phyloP scores from a whole-genome alignment of 208 protist genomes.

The Herpetomonas tarakana region DNA sequence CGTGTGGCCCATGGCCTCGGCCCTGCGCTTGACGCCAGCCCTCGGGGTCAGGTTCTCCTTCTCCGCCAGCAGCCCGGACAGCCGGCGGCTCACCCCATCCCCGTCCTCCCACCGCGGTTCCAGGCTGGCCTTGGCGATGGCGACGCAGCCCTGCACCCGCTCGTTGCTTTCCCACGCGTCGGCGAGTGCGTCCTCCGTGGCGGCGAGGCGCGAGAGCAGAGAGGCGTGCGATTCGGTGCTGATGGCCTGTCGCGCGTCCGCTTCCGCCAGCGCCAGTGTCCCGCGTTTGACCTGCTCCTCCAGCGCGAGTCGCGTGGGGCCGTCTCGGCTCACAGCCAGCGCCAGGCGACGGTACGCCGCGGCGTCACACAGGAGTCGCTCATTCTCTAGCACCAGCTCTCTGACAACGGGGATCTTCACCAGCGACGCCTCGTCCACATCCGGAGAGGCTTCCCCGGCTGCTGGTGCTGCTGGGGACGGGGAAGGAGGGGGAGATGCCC shows the following conservation, averaged over 20 bases:
- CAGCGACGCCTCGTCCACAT: constrained; percentile 1
- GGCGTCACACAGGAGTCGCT: constrained; percentile 41
- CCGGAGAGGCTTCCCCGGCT: background rate
- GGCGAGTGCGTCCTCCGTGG: constrained; percentile 12
- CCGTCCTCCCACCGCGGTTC: background rate
- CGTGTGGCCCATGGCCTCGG: too few species aligned
- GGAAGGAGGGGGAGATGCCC: too few species aligned
- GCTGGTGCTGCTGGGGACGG: too few species aligned
- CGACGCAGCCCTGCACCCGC: constrained; percentile 39
- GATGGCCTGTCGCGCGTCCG: constrained; percentile 10
- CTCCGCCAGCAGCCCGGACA: background rate
- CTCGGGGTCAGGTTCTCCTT: background rate
- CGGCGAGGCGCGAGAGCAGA: constrained; percentile 2
- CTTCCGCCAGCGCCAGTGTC: constrained; percentile 15
- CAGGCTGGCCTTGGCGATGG: constrained; percentile 45
- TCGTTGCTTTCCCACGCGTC: constrained; percentile 21
- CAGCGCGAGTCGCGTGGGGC: background rate
- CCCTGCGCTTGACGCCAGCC: background rate
- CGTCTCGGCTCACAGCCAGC: background rate
- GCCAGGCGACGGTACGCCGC: constrained; percentile 13
- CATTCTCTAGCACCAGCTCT: constrained; percentile 51
- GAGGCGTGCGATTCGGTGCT: constrained; percentile 1
- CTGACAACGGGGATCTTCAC: constrained; percentile 34
- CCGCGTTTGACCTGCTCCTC: constrained; percentile 13
- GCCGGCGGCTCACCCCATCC: constrained; percentile 10